Percentiles rank a stretch among this genome's conserved stretches.
phyloP scores from a whole-genome alignment of 83 land plant genomes.

The Thuja plicata region DNA sequence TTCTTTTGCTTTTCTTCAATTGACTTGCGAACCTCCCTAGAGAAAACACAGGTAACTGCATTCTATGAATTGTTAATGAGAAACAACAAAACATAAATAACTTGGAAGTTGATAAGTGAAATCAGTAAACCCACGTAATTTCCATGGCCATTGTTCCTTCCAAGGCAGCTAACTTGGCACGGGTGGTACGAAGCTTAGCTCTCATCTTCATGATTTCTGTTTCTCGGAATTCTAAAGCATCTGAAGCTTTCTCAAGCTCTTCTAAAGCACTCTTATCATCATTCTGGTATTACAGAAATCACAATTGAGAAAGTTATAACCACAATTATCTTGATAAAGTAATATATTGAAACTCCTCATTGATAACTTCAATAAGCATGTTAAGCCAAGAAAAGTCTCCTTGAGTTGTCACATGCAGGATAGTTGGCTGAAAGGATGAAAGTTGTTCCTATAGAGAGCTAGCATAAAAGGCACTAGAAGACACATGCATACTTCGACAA shows the following conservation, averaged over 20 bases:
- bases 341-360: neutral
- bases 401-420: neutral
- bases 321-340: neutral
- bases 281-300: slow-evolving; percentile 19
- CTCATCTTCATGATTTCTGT: slow-evolving; percentile 58
- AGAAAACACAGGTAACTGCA: neutral
- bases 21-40: slow-evolving; percentile 62
- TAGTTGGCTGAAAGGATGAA: neutral
- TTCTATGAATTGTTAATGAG: neutral
- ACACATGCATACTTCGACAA: neutral
- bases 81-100: neutral
- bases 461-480: neutral
- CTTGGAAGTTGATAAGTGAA: neutral
- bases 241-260: slow-evolving; percentile 59
- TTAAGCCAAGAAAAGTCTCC: neutral
- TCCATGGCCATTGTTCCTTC: slow-evolving; percentile 73
- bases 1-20: slow-evolving; percentile 55
- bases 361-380: neutral
- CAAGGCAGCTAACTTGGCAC: slow-evolving; percentile 57
- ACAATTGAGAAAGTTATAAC: neutral
- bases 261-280: slow-evolving; percentile 22
- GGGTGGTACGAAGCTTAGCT: slow-evolving; percentile 50
- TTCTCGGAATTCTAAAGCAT: slow-evolving; percentile 72
- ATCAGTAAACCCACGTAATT: slow-evolving; percentile 43
- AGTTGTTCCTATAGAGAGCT: neutral